phyloP scores from a whole-genome alignment of 106 monocot species.

The Agapanthus africanus region DNA sequence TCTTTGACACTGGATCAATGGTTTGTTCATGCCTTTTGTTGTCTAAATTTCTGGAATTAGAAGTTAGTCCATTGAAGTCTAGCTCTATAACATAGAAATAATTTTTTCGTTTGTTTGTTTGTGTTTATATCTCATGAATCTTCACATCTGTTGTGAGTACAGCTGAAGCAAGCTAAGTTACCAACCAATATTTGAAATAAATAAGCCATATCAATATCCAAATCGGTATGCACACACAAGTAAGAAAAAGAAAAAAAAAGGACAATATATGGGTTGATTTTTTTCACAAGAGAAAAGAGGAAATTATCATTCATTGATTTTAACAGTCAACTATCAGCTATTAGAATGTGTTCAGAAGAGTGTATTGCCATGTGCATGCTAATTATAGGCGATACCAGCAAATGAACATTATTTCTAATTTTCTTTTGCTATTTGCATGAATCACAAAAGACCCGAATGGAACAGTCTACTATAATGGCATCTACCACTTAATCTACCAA shows the following conservation, averaged over 20 bases:
- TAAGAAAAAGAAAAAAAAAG: no score
- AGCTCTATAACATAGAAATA: not conserved
- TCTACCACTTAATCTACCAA: slow-evolving; percentile 45
- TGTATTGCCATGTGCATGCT: no score
- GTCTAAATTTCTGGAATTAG: not conserved
- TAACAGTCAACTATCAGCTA: not conserved
- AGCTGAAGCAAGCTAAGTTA: no score
- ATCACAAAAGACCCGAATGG: slow-evolving; percentile 10
- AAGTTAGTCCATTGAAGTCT: not conserved
- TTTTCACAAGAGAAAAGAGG: no score
- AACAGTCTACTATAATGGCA: slow-evolving; percentile 47
- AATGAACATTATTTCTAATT: not conserved
- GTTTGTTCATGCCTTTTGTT: not conserved
- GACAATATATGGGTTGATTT: no score
- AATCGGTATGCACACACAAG: no score
- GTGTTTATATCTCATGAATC: not conserved
- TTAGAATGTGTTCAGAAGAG: no score
- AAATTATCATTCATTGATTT: not conserved
- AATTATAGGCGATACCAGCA: no score
- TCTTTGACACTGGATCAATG: slow-evolving; percentile 31
- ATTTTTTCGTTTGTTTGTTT: not conserved
- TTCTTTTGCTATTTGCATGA: not conserved
- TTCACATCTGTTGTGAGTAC: no score
- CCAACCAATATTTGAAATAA: no score
- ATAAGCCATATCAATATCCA: no score